These are phyloP conservation scores for Cyclaneusma minus DNA, from an alignment of 2,329 filamentous ascomycete genomes.

Conservation along the genomic window DNA sequence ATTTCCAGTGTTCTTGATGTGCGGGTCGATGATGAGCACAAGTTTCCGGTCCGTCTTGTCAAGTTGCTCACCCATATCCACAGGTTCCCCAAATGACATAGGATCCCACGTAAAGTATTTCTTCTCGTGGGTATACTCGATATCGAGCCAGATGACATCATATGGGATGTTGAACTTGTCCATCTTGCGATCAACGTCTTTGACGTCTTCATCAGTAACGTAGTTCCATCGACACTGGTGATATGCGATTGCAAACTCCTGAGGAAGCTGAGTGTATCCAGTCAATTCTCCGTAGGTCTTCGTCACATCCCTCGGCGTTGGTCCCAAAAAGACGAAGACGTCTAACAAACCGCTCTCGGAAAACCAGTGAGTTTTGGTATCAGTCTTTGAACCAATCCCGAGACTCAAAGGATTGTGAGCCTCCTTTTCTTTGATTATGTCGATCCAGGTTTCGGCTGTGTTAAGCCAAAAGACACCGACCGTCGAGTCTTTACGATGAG, in stretches of 20 bases:
- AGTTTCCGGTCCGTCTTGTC: conserved; percentile 77
- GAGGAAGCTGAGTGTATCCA: conserved; percentile 78
- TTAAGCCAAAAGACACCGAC: conserved; percentile 98
- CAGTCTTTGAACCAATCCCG: conserved; percentile 50
- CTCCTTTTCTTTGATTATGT: conserved; percentile 69
- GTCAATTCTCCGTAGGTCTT: conserved; percentile 80
- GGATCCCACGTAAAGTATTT: conserved; percentile 98
- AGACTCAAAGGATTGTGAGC: conserved; percentile 64
- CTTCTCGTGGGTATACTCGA: conserved; percentile 92
- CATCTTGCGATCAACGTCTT: conserved; percentile 90
- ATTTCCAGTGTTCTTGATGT: conserved; percentile 81
- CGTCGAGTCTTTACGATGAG: conserved; percentile 82
- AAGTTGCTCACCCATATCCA: conserved; percentile 76
- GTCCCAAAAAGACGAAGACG: conserved; percentile 87
- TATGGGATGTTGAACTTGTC: conserved; percentile 93
- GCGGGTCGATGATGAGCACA: conserved; percentile 89
- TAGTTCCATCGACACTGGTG: conserved; percentile 99
- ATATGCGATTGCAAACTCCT: conserved; percentile 83
- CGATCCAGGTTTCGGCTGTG: conserved; percentile 92
- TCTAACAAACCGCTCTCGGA: conserved; percentile 84
- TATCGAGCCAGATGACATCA: conserved; percentile 97
- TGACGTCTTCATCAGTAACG: conserved; percentile 90
- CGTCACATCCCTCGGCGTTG: conserved; percentile 67
- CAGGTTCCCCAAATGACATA: conserved; percentile 73
- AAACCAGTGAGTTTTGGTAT: conserved; percentile 90